A percentile compares a stretch with the other conserved stretches of the same genome.
phyloP scores from a whole-genome alignment of 805 yeast genomes.

The Hemisphaericaspora nanyangensis region DNA sequence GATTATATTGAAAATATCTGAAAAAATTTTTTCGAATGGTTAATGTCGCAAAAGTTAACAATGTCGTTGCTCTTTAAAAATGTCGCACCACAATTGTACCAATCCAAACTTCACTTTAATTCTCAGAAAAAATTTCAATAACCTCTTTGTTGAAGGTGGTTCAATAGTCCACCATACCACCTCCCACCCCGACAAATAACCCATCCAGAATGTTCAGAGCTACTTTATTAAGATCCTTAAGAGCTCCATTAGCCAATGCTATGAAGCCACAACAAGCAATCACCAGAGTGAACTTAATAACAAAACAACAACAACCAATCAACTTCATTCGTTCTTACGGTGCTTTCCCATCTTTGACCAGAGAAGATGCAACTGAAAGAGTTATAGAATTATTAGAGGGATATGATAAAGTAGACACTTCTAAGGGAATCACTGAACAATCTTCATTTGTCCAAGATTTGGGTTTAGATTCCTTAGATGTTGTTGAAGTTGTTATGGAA shows the following conservation, averaged over 20 bases:
- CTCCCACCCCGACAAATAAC: not conserved
- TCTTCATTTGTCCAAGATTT: conserved; percentile 37
- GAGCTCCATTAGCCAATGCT: conserved; percentile 17
- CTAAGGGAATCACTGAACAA: conserved; percentile 35
- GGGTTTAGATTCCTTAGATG: conserved; percentile 46
- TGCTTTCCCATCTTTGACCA: conserved; percentile 56
- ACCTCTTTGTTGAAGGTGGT: no score
- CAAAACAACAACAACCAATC: not conserved
- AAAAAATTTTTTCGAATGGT: no score
- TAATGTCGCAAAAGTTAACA: no score
- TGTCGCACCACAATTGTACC: no score
- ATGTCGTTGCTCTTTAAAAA: no score
- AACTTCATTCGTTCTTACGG: conserved; percentile 40
- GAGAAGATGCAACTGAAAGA: conserved; percentile 60
- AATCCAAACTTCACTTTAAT: no score
- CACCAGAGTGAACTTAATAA: not conserved
- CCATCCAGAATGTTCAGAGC: conserved; percentile 29
- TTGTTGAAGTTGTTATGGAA: conserved; percentile 45
- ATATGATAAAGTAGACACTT: conserved; percentile 49
- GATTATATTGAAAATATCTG: no score
- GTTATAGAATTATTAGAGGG: conserved; percentile 62
- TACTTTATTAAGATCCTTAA: conserved; percentile 22
- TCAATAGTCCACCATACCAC: no score
- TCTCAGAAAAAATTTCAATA: no score
- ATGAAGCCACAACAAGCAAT: conserved; percentile 10